Percentiles rank a stretch among this genome's conserved stretches.
These are phyloP conservation scores for Penicillium macrosclerotiorum DNA, from an alignment of 495 filamentous ascomycete species.

Conservation along the genomic window DNA sequence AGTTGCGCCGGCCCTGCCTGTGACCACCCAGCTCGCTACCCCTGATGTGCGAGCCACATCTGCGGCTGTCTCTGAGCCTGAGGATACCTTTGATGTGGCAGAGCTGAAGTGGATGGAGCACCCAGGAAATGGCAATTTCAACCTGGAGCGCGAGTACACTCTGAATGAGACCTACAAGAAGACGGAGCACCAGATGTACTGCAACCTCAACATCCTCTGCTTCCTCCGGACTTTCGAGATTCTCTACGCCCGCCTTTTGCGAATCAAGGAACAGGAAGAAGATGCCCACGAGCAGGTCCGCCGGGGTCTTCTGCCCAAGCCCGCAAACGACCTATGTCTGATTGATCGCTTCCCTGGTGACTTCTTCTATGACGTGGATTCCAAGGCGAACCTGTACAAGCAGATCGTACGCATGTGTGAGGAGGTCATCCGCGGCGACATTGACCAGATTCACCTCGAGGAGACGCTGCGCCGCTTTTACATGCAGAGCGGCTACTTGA, in stretches of 20 bases:
- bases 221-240: slow-evolving; percentile 91
- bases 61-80: slow-evolving; percentile 44
- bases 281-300: slow-evolving; percentile 69
- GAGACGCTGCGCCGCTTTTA: slow-evolving; percentile 88
- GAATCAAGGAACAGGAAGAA: slow-evolving; percentile 74
- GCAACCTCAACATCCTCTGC: slow-evolving; percentile 83
- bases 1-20: slow-evolving; percentile 29
- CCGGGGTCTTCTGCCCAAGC: slow-evolving; percentile 63
- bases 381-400: slow-evolving; percentile 64
- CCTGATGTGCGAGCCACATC: slow-evolving; percentile 64
- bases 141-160: slow-evolving; percentile 60
- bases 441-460: slow-evolving; percentile 78
- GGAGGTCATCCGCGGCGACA: slow-evolving; percentile 66
- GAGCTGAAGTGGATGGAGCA: slow-evolving; percentile 61
- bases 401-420: slow-evolving; percentile 69
- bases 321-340: slow-evolving; percentile 76
- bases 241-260: slow-evolving; percentile 76
- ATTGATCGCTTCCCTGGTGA: slow-evolving; percentile 75
- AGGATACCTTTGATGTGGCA: slow-evolving; percentile 45
- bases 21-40: slow-evolving; percentile 38
- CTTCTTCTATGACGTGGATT: slow-evolving; percentile 68
- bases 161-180: slow-evolving; percentile 80
- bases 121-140: slow-evolving; percentile 49
- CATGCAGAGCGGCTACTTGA: slow-evolving; percentile 79
- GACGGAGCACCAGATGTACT: slow-evolving; percentile 78